Conservation (phyloP, 169 alveolate species). For the Plasmodium billcollinsi region DNA sequence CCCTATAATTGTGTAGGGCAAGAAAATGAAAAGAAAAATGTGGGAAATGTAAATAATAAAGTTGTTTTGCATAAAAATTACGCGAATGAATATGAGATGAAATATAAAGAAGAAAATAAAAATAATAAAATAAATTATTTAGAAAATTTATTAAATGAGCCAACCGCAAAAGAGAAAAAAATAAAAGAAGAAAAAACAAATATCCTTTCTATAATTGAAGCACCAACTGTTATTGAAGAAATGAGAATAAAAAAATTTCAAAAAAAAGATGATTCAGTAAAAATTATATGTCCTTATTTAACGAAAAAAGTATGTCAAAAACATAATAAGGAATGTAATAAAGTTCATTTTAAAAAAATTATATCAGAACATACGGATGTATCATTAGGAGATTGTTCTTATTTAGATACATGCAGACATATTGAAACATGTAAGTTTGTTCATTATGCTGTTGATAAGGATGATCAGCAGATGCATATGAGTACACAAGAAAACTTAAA, state of each 20-base stretch:
- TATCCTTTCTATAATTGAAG: slow-evolving; percentile 67
- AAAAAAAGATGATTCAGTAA: slow-evolving; percentile 78
- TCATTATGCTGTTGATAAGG: slow-evolving; percentile 92
- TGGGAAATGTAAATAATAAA: not conserved
- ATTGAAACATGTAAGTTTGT: slow-evolving; percentile 93
- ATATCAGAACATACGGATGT: slow-evolving; percentile 80
- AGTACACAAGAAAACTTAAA: slow-evolving; percentile 27
- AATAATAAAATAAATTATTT: slow-evolving; percentile 46
- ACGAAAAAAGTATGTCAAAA: slow-evolving; percentile 82
- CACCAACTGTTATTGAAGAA: slow-evolving; percentile 81
- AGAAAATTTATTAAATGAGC: slow-evolving; percentile 61
- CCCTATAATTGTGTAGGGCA: slow-evolving; percentile 18
- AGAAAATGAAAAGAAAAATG: slow-evolving; percentile 44
- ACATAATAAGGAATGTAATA: slow-evolving; percentile 77
- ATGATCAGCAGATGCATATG: slow-evolving; percentile 67
- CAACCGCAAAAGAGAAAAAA: slow-evolving; percentile 75
- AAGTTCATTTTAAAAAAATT: slow-evolving; percentile 80
- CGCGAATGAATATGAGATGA: slow-evolving; percentile 9
- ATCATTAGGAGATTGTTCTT: slow-evolving; percentile 94
- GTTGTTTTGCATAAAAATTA: not conserved
- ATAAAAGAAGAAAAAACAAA: slow-evolving; percentile 73
- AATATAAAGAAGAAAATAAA: slow-evolving; percentile 20
- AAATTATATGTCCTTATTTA: slow-evolving; percentile 81
- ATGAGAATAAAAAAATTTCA: slow-evolving; percentile 77
- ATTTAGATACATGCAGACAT: slow-evolving; percentile 95